Evolutionary conservation across 139 green algal genomes (phyloP), one percentile per base, ranked within the genome.

Genomic region (Klebsormidium nitens): DNA sequence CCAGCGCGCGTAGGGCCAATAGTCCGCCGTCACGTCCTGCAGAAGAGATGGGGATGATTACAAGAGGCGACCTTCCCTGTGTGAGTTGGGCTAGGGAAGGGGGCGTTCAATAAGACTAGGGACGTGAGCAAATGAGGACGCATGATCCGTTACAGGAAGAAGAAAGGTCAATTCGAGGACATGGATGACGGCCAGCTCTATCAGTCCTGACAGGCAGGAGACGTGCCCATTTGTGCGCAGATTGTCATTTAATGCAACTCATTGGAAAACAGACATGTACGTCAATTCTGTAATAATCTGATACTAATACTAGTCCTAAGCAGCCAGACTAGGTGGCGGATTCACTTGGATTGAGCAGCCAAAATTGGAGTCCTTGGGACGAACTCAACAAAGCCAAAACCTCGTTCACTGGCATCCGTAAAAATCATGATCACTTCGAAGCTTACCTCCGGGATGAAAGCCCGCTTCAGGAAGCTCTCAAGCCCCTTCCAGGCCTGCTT

Each of bases 1-100:
- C 88, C 88, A 97, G 3, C 75, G 66, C 42, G 85, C 66, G 74
- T 91, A 97, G 5, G 84, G 62, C 91, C 91, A 98, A 81, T 97
- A 98, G 74, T 96, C 90, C 35, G 70, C 34, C 17, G 82, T 91
- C 0, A 96, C 90, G 39, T 89, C 79, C 28, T 81, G 55, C 17
- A 84, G 85, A 0, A 71, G 34, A 5, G 75, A 32, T 19, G 23
- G 61, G 29, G 26, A 26, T 0, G n/a, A 28, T n/a, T 17, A 28
- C 56, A 26, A 63, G 56, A 26, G 23, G 56, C 17, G 26, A 28
- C 56, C 26, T 26, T 23, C 56, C n/a, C 56, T 36, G 56, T 28
- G 26, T 52, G 11, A 52, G 5, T 34, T 28, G 4, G 29, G n/a
- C 29, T 66, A 28, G 40, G 44, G 23, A 4, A 55, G 46, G 46